Conservation (phyloP, 192 early-diverging fungal genomes). For the Phycomyces blakesleeanus region DNA sequence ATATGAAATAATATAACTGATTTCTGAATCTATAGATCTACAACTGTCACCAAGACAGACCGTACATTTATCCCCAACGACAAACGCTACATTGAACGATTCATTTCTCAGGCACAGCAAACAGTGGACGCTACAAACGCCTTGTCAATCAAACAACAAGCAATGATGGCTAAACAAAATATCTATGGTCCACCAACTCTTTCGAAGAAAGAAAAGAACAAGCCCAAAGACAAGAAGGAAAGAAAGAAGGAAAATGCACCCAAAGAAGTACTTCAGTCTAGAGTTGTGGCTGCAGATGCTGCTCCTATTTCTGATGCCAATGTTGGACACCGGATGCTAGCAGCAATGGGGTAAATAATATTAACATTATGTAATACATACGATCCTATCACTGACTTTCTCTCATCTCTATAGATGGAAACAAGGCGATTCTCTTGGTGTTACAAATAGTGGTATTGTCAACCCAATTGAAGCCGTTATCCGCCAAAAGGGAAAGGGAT, state of each 20-base stretch:
- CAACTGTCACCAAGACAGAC: slow-evolving; percentile 44
- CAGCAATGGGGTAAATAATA: slow-evolving; percentile 60
- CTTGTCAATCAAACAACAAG: background rate
- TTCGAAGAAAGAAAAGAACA: background rate
- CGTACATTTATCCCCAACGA: slow-evolving; percentile 40
- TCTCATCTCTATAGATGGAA: slow-evolving; percentile 38
- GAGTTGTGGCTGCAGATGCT: slow-evolving; percentile 55
- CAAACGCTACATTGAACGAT: slow-evolving; percentile 37
- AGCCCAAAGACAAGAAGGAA: slow-evolving; percentile 3
- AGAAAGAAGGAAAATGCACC: background rate
- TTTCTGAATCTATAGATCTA: slow-evolving; percentile 14
- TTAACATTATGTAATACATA: background rate
- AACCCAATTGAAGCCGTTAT: slow-evolving; percentile 52
- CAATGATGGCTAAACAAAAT: slow-evolving; percentile 9
- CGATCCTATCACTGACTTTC: background rate
- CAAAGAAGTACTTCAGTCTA: slow-evolving; percentile 18
- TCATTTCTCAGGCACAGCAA: slow-evolving; percentile 35
- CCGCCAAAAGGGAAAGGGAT: slow-evolving; percentile 40
- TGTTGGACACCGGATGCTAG: slow-evolving; percentile 65
- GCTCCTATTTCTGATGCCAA: slow-evolving; percentile 55
- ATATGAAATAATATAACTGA: too few species aligned
- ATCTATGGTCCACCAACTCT: background rate
- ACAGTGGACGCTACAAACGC: slow-evolving; percentile 15
- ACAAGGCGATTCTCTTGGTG: slow-evolving; percentile 44
- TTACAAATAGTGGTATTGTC: slow-evolving; percentile 42